Percentiles rank a stretch among this genome's conserved stretches.
These are phyloP conservation scores for Phaffia tasmanica DNA, from an alignment of 768 basidiomycete species.

Conservation along the genomic window DNA sequence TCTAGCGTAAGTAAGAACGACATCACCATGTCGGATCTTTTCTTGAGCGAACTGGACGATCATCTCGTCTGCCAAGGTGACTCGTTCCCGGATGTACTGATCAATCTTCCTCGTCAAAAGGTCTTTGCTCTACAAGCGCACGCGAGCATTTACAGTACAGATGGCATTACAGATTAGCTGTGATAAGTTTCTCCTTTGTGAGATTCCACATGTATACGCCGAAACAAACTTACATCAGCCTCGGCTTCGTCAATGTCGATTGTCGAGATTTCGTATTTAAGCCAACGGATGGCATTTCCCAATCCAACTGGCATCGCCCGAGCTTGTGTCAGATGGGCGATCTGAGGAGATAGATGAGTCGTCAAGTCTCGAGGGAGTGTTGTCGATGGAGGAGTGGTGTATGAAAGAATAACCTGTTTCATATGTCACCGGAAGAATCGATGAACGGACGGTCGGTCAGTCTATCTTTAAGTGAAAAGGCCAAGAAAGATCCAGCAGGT, in stretches of 20 bases:
- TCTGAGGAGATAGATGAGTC: conserved; percentile 85
- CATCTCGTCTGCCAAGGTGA: conserved; percentile 83
- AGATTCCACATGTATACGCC: neutral
- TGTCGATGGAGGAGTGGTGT: conserved; percentile 71
- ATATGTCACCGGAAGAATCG: conserved; percentile 31
- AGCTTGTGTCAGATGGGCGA: conserved; percentile 73
- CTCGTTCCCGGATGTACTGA: conserved; percentile 84
- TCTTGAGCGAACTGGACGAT: conserved; percentile 77
- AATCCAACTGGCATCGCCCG: conserved; percentile 85
- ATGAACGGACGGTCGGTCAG: neutral
- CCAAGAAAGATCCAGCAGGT: conserved; percentile 16
- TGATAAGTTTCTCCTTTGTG: neutral
- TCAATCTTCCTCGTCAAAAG: conserved; percentile 73
- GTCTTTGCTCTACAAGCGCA: conserved; percentile 62
- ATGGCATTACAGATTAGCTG: neutral
- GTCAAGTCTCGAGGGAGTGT: conserved; percentile 83
- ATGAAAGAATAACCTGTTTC: conserved; percentile 74
- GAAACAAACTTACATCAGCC: conserved; percentile 59
- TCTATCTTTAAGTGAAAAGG: conserved; percentile 28
- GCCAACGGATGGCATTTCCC: conserved; percentile 85
- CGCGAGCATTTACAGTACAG: neutral
- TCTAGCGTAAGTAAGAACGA: conserved; percentile 84
- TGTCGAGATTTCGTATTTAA: conserved; percentile 88
- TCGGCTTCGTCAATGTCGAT: conserved; percentile 88
- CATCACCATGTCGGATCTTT: conserved; percentile 90